Conservation (phyloP, 2,329 filamentous ascomycete genomes). For the Ophiostoma fasciatum region DNA sequence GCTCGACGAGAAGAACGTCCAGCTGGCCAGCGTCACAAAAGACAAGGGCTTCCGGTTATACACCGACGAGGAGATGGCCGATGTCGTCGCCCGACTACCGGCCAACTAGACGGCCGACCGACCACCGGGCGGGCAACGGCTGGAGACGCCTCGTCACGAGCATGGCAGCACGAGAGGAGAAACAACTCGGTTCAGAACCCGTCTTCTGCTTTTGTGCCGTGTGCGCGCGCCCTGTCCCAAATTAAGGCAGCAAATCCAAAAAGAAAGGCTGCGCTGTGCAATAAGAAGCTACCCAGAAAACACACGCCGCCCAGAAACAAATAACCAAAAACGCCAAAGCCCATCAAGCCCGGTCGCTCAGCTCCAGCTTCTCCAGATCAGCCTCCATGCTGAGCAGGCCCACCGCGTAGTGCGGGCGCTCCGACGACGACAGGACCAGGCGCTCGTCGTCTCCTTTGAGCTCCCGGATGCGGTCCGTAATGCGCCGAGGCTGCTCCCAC, state of each 20-base stretch:
- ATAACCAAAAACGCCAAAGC: too few species aligned
- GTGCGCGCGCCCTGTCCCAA: too few species aligned
- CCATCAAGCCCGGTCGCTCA: constrained; percentile 18
- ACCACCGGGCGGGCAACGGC: too few species aligned
- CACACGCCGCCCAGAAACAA: too few species aligned
- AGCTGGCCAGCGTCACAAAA: constrained; percentile 93
- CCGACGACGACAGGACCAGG: constrained; percentile 45
- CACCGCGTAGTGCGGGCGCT: constrained; percentile 59
- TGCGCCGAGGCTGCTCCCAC: constrained; percentile 34
- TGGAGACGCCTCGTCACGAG: too few species aligned
- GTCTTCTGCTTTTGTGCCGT: too few species aligned
- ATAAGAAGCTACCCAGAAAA: too few species aligned
- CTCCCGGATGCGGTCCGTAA: constrained; percentile 36
- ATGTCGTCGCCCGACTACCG: constrained; percentile 71
- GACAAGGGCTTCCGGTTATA: constrained; percentile 98
- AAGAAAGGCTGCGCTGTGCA: too few species aligned
- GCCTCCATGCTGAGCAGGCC: constrained; percentile 66
- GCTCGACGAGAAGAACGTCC: constrained; percentile 95
- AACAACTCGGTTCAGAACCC: too few species aligned
- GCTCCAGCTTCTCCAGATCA: constrained; percentile 50
- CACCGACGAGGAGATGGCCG: constrained; percentile 91
- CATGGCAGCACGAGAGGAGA: too few species aligned
- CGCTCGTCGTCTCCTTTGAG: constrained; percentile 25
- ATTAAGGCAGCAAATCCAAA: too few species aligned
- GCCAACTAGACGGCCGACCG: constrained; percentile 46